Conservation (phyloP, 768 basidiomycete species). For the Russula brevipes region DNA sequence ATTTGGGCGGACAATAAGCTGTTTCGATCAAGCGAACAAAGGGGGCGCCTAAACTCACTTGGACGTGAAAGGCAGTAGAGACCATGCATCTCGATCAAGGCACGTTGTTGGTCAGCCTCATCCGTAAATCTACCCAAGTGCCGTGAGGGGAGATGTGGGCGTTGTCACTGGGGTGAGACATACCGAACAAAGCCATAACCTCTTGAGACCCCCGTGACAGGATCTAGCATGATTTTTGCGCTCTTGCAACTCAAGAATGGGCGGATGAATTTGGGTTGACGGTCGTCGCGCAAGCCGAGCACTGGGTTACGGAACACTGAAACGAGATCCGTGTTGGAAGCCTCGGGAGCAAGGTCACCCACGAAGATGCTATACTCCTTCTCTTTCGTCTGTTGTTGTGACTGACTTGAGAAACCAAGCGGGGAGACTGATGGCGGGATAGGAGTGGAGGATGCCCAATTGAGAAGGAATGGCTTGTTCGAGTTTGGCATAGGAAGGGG, state of each 20-base stretch:
- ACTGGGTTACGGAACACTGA: constrained; percentile 89
- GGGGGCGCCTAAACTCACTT: constrained; percentile 46
- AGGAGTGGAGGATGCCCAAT: constrained; percentile 56
- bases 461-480: constrained; percentile 70
- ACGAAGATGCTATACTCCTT: constrained; percentile 95
- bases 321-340: constrained; percentile 93
- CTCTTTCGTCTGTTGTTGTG: constrained; percentile 67
- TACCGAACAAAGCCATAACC: constrained; percentile 93
- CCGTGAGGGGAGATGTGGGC: constrained; percentile 22
- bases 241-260: constrained; percentile 92
- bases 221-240: constrained; percentile 93
- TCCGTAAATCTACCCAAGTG: constrained; percentile 65
- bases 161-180: constrained; percentile 26
- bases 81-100: constrained; percentile 88
- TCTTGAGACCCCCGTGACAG: constrained; percentile 79
- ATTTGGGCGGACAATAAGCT: constrained; percentile 29
- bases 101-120: constrained; percentile 83
- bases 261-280: constrained; percentile 82
- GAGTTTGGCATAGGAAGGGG: constrained; percentile 82
- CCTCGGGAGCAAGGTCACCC: constrained; percentile 88
- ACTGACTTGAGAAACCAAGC: constrained; percentile 38
- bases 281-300: constrained; percentile 75
- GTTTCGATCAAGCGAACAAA: constrained; percentile 3
- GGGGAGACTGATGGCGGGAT: constrained; percentile 32
- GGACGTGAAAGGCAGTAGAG: constrained; percentile 85